Evolutionary conservation across 176 grass and related monocot genomes (phyloP).

Genomic region (Typha latifolia): DNA sequence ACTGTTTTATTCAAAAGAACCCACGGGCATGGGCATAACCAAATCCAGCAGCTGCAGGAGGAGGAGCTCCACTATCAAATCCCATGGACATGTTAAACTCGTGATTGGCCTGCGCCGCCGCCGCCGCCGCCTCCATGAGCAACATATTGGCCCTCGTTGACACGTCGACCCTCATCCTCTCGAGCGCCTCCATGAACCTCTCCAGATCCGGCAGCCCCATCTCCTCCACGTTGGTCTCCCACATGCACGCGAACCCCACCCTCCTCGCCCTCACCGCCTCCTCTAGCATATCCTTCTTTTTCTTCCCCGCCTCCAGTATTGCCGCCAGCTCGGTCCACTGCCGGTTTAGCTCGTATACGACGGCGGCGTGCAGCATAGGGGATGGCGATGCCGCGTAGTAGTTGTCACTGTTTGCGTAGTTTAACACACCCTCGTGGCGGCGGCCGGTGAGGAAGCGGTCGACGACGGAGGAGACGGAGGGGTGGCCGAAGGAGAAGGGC

Average conservation of each 20-base stretch:
- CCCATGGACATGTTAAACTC: too few species aligned
- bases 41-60: too few species aligned
- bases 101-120: not conserved
- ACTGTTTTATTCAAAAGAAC: too few species aligned
- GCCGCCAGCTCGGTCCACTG: not conserved
- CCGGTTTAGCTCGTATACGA: constrained; percentile 3
- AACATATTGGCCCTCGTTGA: not conserved
- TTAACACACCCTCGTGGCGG: too few species aligned
- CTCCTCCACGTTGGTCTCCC: constrained; percentile 1
- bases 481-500: constrained; percentile 13
- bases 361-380: not conserved
- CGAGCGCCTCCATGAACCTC: not conserved
- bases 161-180: not conserved
- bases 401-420: not conserved
- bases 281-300: constrained; percentile 1
- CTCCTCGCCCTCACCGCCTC: not conserved
- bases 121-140: not conserved
- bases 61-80: too few species aligned
- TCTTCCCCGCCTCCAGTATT: not conserved
- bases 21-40: too few species aligned
- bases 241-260: not conserved
- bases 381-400: not conserved
- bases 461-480: constrained; percentile 5
- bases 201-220: not conserved
- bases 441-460: constrained; percentile 7